Conservation (phyloP, 176 grass and related monocot genomes). For the Areca catechu region DNA sequence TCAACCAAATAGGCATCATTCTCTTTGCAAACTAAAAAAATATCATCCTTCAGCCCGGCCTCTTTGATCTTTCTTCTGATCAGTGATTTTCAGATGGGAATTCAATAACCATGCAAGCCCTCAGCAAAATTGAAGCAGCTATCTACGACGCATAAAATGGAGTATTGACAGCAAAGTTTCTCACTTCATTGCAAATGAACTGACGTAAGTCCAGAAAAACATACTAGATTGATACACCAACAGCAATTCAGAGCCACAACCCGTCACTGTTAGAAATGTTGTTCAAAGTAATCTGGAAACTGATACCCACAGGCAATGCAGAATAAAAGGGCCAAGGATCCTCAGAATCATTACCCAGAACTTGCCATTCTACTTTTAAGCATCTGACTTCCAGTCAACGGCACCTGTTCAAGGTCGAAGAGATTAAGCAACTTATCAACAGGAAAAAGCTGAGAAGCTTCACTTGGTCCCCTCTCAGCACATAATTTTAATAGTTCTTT, state of each 20-base stretch:
- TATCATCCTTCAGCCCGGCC: slow-evolving; percentile 37
- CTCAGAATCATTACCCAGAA: slow-evolving; percentile 48
- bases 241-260: slow-evolving; percentile 59
- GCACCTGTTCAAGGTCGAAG: slow-evolving; percentile 34
- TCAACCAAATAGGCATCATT: slow-evolving; percentile 52
- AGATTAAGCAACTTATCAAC: slow-evolving; percentile 42
- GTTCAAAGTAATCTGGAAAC: slow-evolving; percentile 48
- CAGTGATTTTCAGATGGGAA: slow-evolving; percentile 29
- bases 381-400: slow-evolving; percentile 42
- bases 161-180: slow-evolving; percentile 30
- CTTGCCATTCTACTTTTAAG: slow-evolving; percentile 42
- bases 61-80: slow-evolving; percentile 25
- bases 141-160: slow-evolving; percentile 53
- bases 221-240: slow-evolving; percentile 35
- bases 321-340: slow-evolving; percentile 36
- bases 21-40: slow-evolving; percentile 44
- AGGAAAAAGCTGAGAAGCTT: slow-evolving; percentile 1
- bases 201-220: slow-evolving; percentile 49
- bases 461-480: slow-evolving; percentile 7
- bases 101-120: slow-evolving; percentile 55
- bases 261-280: slow-evolving; percentile 42
- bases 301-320: slow-evolving; percentile 66
- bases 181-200: slow-evolving; percentile 51
- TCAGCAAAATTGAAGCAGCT: slow-evolving; percentile 45
- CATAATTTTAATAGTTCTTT: slow-evolving; percentile 50